Base-by-base conservation (phyloP, 805 yeast genomes). In the Dipodascopsis tothii region DNA sequence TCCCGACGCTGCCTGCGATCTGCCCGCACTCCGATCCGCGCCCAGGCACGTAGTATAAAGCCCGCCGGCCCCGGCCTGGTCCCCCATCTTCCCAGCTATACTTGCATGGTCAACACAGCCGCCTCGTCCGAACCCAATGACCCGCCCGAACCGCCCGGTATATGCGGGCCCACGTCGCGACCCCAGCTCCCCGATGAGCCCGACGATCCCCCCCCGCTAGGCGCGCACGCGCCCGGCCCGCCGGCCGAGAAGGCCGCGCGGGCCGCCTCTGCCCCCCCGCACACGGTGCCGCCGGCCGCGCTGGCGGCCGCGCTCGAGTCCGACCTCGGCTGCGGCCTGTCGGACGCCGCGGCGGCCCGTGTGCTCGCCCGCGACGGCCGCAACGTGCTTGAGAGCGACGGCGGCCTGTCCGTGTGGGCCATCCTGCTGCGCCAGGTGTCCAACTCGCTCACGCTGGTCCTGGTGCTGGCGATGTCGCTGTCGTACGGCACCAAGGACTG, bases 401-500 rank as follows among this genome's bases (percentile, higher is more conserved):
- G 67, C 30, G 70, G 70, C 21, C 72, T 80, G 41, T 74, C 81
- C 9, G 63, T 75, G 43, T 52, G 71, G 25, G 64, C 66, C 42
- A 81, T 83, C 41, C 52, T 82, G 28, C 64, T 81, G 35, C 81
- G 80, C 52, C 92, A 82, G 56, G 68, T 78, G 1, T 80, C 79
- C 60, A 82, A 82, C 59, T 88, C 92, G 36, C 83, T 82, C 87
- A 78, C 82, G 41, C 62, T 82, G 51, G 90, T 48, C 21, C 44
- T 51, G 3, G 43, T 51, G 28, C 36, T 48, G 14, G 55, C 55
- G 28, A 45, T 52, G 45, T 37, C 77, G 16, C 80, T 82, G 43
- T 79, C 88, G 3, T 70, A 82, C 36, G 87, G 82, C 20, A 80
- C 83, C 51, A 68, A 69, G 44, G 90, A 83, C 61, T 82, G 84